phyloP scores from a whole-genome alignment of 805 yeast species.

The Yarrowia osloensis region DNA sequence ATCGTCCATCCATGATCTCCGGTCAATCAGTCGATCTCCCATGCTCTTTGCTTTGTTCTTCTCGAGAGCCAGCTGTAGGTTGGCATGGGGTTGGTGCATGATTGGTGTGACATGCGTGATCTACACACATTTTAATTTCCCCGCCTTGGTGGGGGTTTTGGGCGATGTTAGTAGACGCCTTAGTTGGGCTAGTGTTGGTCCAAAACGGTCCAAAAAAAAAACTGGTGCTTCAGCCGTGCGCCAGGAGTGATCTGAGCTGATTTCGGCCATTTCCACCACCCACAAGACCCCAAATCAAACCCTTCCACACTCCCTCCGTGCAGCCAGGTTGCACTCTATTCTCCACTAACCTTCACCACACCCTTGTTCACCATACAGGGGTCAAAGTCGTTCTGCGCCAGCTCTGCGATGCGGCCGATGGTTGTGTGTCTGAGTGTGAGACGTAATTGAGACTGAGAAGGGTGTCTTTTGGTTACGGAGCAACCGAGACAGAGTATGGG shows the following conservation, averaged over 20 bases:
- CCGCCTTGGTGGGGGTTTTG: not conserved
- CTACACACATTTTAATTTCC: not conserved
- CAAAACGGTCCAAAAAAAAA: too few species aligned
- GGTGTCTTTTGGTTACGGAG: too few species aligned
- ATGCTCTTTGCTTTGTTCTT: not conserved
- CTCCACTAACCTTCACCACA: not conserved
- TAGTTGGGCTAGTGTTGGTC: too few species aligned
- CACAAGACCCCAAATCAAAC: too few species aligned
- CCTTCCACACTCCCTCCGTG: not conserved
- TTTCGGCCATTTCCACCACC: too few species aligned
- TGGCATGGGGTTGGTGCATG: constrained; percentile 24
- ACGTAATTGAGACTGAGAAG: too few species aligned
- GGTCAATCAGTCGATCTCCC: constrained; percentile 9
- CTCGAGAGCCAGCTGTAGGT: not conserved
- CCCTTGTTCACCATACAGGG: not conserved
- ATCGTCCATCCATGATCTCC: not conserved
- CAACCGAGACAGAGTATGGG: too few species aligned
- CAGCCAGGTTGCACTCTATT: not conserved
- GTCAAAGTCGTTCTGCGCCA: not conserved
- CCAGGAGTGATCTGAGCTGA: too few species aligned
- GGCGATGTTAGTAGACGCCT: too few species aligned
- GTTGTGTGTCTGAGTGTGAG: not conserved
- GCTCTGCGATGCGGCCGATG: not conserved
- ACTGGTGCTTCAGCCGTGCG: too few species aligned
- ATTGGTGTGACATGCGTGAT: not conserved